Evolutionary conservation across 2,329 filamentous ascomycete genomes (phyloP), one percentile per base, ranked within the genome.

Genomic region (Albifimbria verrucaria): DNA sequence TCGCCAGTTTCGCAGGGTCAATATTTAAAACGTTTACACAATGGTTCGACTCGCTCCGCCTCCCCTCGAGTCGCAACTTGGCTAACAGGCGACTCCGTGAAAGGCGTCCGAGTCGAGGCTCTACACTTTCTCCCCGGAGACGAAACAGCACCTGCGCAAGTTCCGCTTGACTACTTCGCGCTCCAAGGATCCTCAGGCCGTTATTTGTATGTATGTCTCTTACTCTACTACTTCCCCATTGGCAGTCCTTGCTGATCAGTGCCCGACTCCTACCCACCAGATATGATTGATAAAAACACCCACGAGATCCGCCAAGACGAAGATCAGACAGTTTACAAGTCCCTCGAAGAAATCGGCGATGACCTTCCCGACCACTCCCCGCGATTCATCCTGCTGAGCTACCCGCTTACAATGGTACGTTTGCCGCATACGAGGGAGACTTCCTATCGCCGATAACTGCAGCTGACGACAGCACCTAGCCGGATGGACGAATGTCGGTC

Each of bases 351-450:
- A 53, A 78, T 99, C 53, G 86, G 80, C 56, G 93, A 97, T 51
- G 92, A 96, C 65, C 83, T 99, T 18, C 94, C 94, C 9, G 93
- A 97, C 63, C 90, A 96, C 67, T 86, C 91, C 7, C 94, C 94
- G 12, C 85, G 94, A 55, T 99, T 91, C 65, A 81, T 99, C 24
- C 80, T 97, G 53, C 78, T 99, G 48, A 96, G 91, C 72, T 94
- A 97, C 68, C 94, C 94, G 0, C 69, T 97, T 62, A 96, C 90
- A 1, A 72, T 95, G 72, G 92, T 96, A 76, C 58, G 80, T 64
- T 22, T 7, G 24, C 18, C 20, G 23, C 36, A 25, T 24, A 25
- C 32, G 10, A 26, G 9, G 3, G 20, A 39, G 25, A 5, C 15
- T 18, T 24, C 17, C 21, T 20, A 20, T 28, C 28, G 44, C 22